A percentile compares a stretch with the other conserved stretches of the same genome.
phyloP scores from a whole-genome alignment of 192 early-diverging fungal species.

The Backusella tarrabulga region DNA sequence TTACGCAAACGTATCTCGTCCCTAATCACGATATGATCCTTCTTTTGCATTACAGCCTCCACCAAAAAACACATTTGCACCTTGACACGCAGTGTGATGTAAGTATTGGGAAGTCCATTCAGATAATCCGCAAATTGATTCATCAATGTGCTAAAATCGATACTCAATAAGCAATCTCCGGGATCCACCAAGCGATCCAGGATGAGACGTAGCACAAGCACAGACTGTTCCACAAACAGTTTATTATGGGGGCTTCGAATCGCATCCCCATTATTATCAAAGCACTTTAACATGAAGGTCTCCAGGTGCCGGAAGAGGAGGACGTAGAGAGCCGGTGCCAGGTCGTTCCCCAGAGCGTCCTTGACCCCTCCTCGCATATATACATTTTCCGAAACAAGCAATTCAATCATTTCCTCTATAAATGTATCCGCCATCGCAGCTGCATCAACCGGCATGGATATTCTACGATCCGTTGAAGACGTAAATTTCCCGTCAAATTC shows the following conservation, averaged over 20 bases:
- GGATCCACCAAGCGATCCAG: constrained; percentile 63
- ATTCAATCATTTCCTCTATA: constrained; percentile 68
- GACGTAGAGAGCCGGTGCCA: constrained; percentile 63
- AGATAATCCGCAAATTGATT: constrained; percentile 66
- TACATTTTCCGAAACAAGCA: constrained; percentile 73
- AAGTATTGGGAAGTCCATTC: constrained; percentile 48
- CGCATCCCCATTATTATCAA: constrained; percentile 58
- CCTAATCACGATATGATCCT: constrained; percentile 66
- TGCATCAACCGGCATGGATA: constrained; percentile 4
- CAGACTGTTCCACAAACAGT: constrained; percentile 67
- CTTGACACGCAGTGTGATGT: constrained; percentile 58
- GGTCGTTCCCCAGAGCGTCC: constrained; percentile 73
- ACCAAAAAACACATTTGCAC: constrained; percentile 71
- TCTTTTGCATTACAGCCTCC: constrained; percentile 69
- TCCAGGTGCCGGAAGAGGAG: constrained; percentile 59
- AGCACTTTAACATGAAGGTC: constrained; percentile 55
- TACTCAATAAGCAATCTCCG: constrained; percentile 48
- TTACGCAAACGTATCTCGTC: constrained; percentile 71
- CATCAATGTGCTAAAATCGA: constrained; percentile 69
- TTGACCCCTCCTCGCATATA: constrained; percentile 73
- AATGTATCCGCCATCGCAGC: constrained; percentile 65
- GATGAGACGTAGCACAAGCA: constrained; percentile 63
- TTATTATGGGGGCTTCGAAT: constrained; percentile 49
- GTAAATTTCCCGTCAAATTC: not conserved
- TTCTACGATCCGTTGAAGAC: not conserved